Conservation (phyloP, 768 basidiomycete species). For the Auriscalpium orientale region DNA sequence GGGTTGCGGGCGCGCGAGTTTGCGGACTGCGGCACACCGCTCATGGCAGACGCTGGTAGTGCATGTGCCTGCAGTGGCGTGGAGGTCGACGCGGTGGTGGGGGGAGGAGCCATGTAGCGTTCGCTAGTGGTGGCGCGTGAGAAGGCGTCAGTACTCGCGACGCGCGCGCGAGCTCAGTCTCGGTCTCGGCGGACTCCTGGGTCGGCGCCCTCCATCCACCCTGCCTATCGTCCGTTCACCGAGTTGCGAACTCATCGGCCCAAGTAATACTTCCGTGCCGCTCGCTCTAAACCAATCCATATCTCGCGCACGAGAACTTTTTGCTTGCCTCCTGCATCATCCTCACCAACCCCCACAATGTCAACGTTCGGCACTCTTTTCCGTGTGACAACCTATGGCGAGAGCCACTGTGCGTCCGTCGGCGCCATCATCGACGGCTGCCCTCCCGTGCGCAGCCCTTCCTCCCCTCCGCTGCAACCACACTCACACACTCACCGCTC, state of each 20-base stretch:
- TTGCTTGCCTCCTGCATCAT: background rate
- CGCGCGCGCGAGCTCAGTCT: too few relatives aligned
- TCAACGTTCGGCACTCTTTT: conserved; percentile 89
- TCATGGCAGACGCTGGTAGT: background rate
- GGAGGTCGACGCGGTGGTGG: conserved; percentile 1
- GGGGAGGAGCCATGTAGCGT: conserved; percentile 1
- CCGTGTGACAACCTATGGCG: conserved; percentile 95
- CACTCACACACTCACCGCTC: background rate
- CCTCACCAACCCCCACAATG: conserved; percentile 39
- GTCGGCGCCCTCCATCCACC: too few relatives aligned
- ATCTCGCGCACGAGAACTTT: too few relatives aligned
- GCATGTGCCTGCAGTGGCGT: too few relatives aligned
- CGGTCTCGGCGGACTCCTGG: too few relatives aligned
- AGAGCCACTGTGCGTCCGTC: conserved; percentile 94
- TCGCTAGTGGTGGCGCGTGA: too few relatives aligned
- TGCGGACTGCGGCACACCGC: conserved; percentile 2
- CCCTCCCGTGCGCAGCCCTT: conserved; percentile 63
- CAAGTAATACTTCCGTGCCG: too few relatives aligned
- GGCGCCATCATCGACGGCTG: conserved; percentile 97
- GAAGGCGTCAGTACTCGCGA: too few relatives aligned
- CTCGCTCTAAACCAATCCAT: too few relatives aligned
- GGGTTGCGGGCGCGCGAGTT: conserved; percentile 4
- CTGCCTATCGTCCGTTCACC: too few relatives aligned
- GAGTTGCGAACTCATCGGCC: too few relatives aligned
- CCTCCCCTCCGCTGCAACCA: background rate